Conservation (phyloP, 164 flowering plant genomes). For the Pachysandra terminalis region DNA sequence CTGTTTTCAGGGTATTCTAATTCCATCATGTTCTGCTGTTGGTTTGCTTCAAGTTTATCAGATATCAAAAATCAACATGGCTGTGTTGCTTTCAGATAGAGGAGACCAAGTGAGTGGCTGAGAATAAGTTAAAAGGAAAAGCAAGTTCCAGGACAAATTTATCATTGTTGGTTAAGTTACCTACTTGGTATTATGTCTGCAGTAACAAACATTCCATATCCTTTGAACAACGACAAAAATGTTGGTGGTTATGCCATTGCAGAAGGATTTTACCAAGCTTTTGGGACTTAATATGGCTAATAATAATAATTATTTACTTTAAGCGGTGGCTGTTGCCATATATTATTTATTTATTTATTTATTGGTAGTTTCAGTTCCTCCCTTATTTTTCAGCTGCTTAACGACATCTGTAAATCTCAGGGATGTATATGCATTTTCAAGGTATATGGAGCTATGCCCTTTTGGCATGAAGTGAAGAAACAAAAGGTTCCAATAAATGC, state of each 20-base stretch:
- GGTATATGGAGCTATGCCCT: neutral
- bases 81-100: neutral
- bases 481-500: neutral
- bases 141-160: neutral
- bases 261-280: conserved; percentile 21
- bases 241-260: conserved; percentile 77
- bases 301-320: neutral
- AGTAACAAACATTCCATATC: conserved; percentile 49
- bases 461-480: neutral
- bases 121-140: neutral
- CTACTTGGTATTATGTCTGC: conserved; percentile 66
- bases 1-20: neutral
- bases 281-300: too few relatives aligned
- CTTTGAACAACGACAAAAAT: conserved; percentile 47
- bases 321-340: neutral
- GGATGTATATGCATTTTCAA: neutral
- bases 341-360: too few relatives aligned
- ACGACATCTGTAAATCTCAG: neutral
- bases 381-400: neutral
- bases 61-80: neutral
- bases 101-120: neutral
- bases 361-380: neutral
- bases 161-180: neutral
- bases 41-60: neutral
- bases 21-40: neutral